These are phyloP conservation scores for Corylus heterophylla DNA, from an alignment of 306 rosid species.

Conservation along the genomic window DNA sequence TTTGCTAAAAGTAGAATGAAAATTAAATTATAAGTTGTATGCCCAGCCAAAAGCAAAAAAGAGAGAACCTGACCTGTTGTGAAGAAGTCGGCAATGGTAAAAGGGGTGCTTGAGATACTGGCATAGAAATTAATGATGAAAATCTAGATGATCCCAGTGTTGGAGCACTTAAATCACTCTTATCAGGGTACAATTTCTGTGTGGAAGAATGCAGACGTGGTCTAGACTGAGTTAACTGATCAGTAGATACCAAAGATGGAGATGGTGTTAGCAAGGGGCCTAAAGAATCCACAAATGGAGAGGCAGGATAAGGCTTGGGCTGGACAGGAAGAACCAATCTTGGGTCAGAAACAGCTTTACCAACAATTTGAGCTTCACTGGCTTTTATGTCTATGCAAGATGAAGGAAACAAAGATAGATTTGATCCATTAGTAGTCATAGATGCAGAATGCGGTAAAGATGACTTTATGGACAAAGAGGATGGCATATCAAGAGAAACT, in stretches of 20 bases:
- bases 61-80: slow-evolving; percentile 45
- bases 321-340: slow-evolving; percentile 37
- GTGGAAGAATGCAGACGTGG: slow-evolving; percentile 28
- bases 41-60: neutral
- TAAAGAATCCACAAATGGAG: slow-evolving; percentile 42
- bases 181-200: slow-evolving; percentile 37
- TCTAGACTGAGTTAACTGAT: slow-evolving; percentile 37
- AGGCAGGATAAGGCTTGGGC: slow-evolving; percentile 35
- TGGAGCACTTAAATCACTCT: slow-evolving; percentile 25
- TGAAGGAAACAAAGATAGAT: slow-evolving; percentile 33
- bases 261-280: slow-evolving; percentile 43
- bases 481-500: slow-evolving; percentile 40
- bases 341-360: slow-evolving; percentile 38
- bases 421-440: slow-evolving; percentile 27
- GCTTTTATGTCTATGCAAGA: slow-evolving; percentile 37
- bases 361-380: slow-evolving; percentile 32
- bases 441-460: slow-evolving; percentile 37
- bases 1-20: neutral
- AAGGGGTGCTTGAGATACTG: slow-evolving; percentile 45
- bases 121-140: slow-evolving; percentile 35
- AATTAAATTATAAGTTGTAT: neutral
- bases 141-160: slow-evolving; percentile 35
- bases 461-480: slow-evolving; percentile 37
- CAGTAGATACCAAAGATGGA: slow-evolving; percentile 45
- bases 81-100: slow-evolving; percentile 52